Conservation (phyloP, 257 asterid species). For the Primulina tabacum region DNA sequence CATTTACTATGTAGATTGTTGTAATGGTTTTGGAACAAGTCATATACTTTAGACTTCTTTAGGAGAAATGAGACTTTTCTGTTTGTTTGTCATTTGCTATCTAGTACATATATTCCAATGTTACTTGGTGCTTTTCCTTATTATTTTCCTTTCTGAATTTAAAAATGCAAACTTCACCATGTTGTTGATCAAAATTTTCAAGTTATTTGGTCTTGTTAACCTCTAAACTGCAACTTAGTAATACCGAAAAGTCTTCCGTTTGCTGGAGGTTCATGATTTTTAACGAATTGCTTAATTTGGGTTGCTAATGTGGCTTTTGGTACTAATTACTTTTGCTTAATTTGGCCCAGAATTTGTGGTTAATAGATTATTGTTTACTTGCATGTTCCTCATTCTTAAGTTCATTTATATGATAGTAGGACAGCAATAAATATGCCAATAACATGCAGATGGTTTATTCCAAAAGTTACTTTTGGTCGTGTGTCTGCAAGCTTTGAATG, state of each 20-base stretch:
- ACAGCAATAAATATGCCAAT: background rate
- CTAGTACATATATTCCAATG: background rate
- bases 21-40: no score
- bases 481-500: background rate
- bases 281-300: background rate
- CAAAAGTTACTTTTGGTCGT: background rate
- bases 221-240: background rate
- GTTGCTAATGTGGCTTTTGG: background rate
- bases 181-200: background rate
- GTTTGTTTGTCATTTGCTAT: background rate
- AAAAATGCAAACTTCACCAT: background rate
- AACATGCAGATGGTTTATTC: background rate
- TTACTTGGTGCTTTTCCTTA: no score
- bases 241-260: background rate
- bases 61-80: background rate
- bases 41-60: background rate
- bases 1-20: background rate
- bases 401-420: no score
- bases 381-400: background rate
- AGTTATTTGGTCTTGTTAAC: background rate
- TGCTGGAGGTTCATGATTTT: background rate
- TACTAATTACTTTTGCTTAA: background rate
- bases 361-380: background rate
- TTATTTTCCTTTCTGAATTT: background rate
- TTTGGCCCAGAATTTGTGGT: background rate